Conservation (phyloP, 768 basidiomycete genomes). For the Leccinum subtestaceum region DNA sequence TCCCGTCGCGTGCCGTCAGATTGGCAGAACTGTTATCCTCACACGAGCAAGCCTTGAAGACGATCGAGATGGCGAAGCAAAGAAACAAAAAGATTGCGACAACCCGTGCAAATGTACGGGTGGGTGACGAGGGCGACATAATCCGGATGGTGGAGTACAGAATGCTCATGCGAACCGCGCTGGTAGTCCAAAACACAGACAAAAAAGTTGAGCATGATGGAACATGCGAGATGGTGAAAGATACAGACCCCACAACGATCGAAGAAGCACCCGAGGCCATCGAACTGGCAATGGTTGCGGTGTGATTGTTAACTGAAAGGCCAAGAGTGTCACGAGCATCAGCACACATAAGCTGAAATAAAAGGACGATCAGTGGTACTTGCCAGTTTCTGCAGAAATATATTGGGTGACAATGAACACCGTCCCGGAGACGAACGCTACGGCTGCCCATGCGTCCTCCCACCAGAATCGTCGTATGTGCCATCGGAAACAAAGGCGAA, state of each 20-base stretch:
- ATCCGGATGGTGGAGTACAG: background rate
- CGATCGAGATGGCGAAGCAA: background rate
- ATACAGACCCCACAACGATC: background rate
- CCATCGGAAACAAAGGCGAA: constrained; percentile 16
- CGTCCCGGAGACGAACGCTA: background rate
- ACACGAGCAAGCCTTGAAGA: background rate
- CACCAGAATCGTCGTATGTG: constrained; percentile 6
- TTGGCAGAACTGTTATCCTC: background rate
- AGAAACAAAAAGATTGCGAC: background rate
- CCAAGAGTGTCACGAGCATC: background rate
- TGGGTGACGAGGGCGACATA: background rate
- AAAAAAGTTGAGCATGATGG: background rate
- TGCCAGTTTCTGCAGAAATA: background rate
- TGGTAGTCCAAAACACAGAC: background rate
- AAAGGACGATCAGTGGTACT: background rate
- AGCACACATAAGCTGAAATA: background rate
- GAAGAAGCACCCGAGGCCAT: background rate
- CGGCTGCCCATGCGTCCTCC: constrained; percentile 15
- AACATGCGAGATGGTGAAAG: background rate
- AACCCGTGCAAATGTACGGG: background rate
- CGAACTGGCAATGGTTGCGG: background rate
- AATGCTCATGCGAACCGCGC: background rate
- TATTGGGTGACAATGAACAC: background rate
- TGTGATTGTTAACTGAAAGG: background rate
- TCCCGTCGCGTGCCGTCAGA: background rate